These are phyloP conservation scores for Sophora flavescens DNA, from an alignment of 306 rosid genomes.

Conservation along the genomic window DNA sequence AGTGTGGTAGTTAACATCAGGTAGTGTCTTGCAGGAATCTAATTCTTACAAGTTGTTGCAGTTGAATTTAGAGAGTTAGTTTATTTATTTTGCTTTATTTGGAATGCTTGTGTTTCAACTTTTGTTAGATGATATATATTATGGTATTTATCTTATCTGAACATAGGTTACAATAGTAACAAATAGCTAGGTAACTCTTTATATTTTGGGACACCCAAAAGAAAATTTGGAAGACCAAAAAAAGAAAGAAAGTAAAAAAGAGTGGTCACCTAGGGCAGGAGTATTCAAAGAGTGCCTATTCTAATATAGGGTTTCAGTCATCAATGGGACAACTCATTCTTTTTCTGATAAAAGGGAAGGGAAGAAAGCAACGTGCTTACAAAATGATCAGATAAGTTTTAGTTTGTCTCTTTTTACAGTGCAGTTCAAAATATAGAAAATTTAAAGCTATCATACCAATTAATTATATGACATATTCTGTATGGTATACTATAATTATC, in stretches of 20 bases:
- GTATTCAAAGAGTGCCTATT: constrained; percentile 32
- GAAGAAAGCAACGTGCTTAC: constrained; percentile 39
- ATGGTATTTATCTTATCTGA: not conserved
- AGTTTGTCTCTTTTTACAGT: constrained; percentile 16
- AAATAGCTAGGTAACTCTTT: constrained; percentile 35
- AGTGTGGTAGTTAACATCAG: constrained; percentile 8
- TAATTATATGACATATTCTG: not conserved
- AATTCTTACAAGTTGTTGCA: constrained; percentile 17
- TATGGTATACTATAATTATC: not conserved
- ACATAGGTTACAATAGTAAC: constrained; percentile 22
- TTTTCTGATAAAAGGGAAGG: constrained; percentile 51
- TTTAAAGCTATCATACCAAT: not conserved
- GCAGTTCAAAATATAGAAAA: constrained; percentile 14
- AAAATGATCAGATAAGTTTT: constrained; percentile 11
- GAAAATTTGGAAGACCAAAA: constrained; percentile 5
- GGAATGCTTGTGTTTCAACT: constrained; percentile 20
- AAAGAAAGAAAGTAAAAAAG: constrained; percentile 19
- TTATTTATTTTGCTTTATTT: constrained; percentile 29
- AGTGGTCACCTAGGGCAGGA: constrained; percentile 27
- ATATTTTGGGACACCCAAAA: constrained; percentile 18
- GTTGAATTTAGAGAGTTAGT: constrained; percentile 23
- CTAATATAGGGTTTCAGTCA: constrained; percentile 41
- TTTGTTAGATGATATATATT: not conserved
- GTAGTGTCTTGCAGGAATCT: not conserved
- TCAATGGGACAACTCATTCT: constrained; percentile 44